Evolutionary conservation across 2,329 filamentous ascomycete genomes (phyloP).

Genomic region (Ascochyta koolunga): DNA sequence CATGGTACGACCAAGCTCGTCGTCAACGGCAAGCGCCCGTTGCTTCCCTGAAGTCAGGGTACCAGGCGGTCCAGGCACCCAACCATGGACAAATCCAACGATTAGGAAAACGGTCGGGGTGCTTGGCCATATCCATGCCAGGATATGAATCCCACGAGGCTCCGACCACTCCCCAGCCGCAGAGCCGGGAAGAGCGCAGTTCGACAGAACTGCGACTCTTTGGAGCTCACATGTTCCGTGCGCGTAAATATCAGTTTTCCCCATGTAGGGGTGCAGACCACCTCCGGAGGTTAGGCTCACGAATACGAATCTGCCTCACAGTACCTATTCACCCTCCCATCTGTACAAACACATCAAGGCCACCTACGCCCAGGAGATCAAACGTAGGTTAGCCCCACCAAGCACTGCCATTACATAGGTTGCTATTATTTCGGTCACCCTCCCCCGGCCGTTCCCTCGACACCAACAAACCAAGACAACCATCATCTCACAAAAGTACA

Average conservation of each 20-base stretch:
- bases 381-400: conserved; percentile 47
- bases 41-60: conserved; percentile 32
- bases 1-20: conserved; percentile 2
- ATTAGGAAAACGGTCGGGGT: conserved; percentile 46
- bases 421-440: conserved; percentile 44
- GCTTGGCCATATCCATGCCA: conserved; percentile 40
- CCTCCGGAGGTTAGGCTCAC: conserved; percentile 34
- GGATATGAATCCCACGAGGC: conserved; percentile 47
- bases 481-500: conserved; percentile 45
- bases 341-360: conserved; percentile 14
- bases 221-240: conserved; percentile 41
- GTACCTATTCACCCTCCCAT: conserved; percentile 20
- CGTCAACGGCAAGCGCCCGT: conserved; percentile 28
- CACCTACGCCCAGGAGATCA: conserved; percentile 16
- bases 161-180: conserved; percentile 46
- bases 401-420: conserved; percentile 26
- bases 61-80: conserved; percentile 33
- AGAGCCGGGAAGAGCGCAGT: conserved; percentile 44
- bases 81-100: conserved; percentile 33
- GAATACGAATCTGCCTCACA: conserved; percentile 41
- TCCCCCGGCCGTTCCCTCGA: conserved; percentile 44
- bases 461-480: conserved; percentile 35
- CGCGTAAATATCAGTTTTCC: conserved; percentile 41
- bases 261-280: conserved; percentile 45
- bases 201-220: conserved; percentile 35